Base-by-base conservation (phyloP, 164 flowering plant genomes). In the Buxus sempervirens region DNA sequence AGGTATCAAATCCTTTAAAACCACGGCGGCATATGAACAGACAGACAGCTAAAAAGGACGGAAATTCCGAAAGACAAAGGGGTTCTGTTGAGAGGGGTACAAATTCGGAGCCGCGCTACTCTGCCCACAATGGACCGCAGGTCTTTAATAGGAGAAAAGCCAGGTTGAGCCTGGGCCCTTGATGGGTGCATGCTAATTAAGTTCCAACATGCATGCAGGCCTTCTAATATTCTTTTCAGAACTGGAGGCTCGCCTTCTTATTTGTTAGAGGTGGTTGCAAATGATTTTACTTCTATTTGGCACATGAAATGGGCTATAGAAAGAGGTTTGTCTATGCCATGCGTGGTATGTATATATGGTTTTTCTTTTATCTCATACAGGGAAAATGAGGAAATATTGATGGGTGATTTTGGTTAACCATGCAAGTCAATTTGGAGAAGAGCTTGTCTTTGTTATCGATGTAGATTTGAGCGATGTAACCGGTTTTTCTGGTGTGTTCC, bases 91-190 rank as follows among this genome's bases (percentile, higher is more conserved):
- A 54, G 45, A 66, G 78, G 70, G 25, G 60, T 5, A 8, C 18
- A n/a, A 76, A 64, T 18, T 66, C 75, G n/a, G 80, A 80, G 56
- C 76, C 69, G 26, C 79, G 57, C 16, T 54, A 76, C 22, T 60
- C 75, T 55, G 28, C 4, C 72, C 72, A 66, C 19, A 60, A 36
- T 65, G 75, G 70, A 32, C 69, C 73, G 38, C 73, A 69, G 26
- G 62, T 70, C 57, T 32, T 58, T 41, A 71, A 76, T 71, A 76
- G 79, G 75, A 64, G 68, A 61, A 72, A 82, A 59, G 21, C 23
- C 57, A 67, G 78, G 74, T 41, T 68, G 63, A 60, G 70, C 69
- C 15, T 70, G 58, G 70, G 53, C 45, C 60, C 49, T 49, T 65
- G 65, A 71, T 23, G 51, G 15, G 25, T 57, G 60, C 60, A 57